phyloP scores from a whole-genome alignment of 2,329 filamentous ascomycete genomes.

The Fusarium sterilihyphosum region DNA sequence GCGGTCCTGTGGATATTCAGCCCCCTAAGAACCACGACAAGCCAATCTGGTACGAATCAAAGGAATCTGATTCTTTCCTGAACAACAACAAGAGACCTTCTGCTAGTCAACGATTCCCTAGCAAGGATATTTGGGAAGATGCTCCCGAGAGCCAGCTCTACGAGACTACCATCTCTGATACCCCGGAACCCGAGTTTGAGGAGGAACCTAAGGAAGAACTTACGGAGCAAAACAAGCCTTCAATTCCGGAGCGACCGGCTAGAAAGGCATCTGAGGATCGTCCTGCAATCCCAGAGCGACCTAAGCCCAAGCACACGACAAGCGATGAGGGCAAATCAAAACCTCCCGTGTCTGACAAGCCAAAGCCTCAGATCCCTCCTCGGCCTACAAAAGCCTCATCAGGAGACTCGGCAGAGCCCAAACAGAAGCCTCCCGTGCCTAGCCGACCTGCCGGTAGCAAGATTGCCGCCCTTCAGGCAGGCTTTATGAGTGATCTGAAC shows the following conservation, averaged over 20 bases:
- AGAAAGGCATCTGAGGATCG: slow-evolving; percentile 56
- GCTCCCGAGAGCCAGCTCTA: slow-evolving; percentile 84
- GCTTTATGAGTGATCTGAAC: slow-evolving; percentile 93
- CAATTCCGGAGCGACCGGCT: slow-evolving; percentile 45
- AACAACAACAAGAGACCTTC: slow-evolving; percentile 63
- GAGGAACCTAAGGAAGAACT: slow-evolving; percentile 36
- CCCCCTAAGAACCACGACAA: slow-evolving; percentile 46
- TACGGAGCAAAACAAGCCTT: slow-evolving; percentile 44
- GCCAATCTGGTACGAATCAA: slow-evolving; percentile 56
- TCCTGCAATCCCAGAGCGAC: slow-evolving; percentile 61
- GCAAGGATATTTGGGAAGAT: slow-evolving; percentile 95
- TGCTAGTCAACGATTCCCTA: slow-evolving; percentile 81
- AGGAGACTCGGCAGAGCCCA: slow-evolving; percentile 58
- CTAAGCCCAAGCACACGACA: slow-evolving; percentile 59
- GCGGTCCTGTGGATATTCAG: slow-evolving; percentile 44
- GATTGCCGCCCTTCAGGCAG: slow-evolving; percentile 89
- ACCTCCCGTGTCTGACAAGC: slow-evolving; percentile 60
- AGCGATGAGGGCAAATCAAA: slow-evolving; percentile 53
- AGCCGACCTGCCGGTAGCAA: slow-evolving; percentile 79
- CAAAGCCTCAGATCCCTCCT: slow-evolving; percentile 69
- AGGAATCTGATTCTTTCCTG: slow-evolving; percentile 55
- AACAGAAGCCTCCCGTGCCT: slow-evolving; percentile 86
- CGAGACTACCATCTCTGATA: slow-evolving; percentile 73
- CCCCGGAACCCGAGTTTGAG: slow-evolving; percentile 34
- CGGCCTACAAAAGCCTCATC: slow-evolving; percentile 66